Percentiles rank a stretch among this genome's conserved stretches.
Conservation (phyloP, 257 asterid species). For the Eucommia ulmoides region DNA sequence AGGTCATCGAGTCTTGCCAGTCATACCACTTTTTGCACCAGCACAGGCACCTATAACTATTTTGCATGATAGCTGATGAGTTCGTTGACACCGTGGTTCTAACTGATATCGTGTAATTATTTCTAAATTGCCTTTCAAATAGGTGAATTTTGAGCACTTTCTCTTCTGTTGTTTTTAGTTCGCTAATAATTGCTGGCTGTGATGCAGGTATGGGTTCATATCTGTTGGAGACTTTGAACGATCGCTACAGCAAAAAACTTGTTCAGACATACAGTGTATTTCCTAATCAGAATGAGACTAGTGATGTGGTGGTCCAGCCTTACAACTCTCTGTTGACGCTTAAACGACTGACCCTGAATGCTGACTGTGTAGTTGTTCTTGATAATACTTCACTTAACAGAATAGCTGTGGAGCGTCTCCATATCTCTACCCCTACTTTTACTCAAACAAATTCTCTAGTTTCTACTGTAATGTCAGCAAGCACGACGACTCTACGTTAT, state of each 20-base stretch:
- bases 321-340: conserved; percentile 94
- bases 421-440: conserved; percentile 86
- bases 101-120: not conserved
- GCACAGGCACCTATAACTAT: too few relatives aligned
- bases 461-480: conserved; percentile 98
- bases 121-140: not conserved
- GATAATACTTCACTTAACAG: conserved; percentile 95
- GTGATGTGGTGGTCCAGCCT: conserved; percentile 99
- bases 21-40: too few relatives aligned
- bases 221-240: conserved; percentile 88
- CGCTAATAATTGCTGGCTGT: conserved; percentile 12
- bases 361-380: conserved; percentile 98
- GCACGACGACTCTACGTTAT: conserved; percentile 93
- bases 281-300: conserved; percentile 95
- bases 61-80: not conserved
- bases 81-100: not conserved
- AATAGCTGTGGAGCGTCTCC: conserved; percentile 95
- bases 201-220: conserved; percentile 95
- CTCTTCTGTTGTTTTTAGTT: conserved; percentile 2
- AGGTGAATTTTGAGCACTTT: not conserved
- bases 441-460: conserved; percentile 91
- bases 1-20: too few relatives aligned
- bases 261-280: conserved; percentile 98
- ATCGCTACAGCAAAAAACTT: conserved; percentile 96
- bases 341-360: conserved; percentile 85